These are phyloP conservation scores for Acacia crassicarpa DNA, from an alignment of 306 rosid genomes.

Conservation along the genomic window DNA sequence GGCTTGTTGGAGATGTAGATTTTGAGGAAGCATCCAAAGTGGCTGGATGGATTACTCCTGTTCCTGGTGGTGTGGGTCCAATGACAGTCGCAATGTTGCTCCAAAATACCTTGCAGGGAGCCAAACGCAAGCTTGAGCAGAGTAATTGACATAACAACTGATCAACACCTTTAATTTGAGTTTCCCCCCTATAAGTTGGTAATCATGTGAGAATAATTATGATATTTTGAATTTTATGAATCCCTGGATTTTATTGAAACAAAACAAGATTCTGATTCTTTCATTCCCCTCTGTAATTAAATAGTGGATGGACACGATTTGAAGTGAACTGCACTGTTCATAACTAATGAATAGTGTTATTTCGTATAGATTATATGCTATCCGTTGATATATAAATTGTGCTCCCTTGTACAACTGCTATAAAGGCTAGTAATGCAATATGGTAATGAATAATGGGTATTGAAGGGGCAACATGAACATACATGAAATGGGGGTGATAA, in stretches of 20 bases:
- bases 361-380: too few species aligned
- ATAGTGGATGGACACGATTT: neutral
- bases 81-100: constrained; percentile 93
- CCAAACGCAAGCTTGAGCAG: constrained; percentile 56
- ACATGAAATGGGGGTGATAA: neutral
- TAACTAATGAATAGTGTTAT: neutral
- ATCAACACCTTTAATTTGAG: constrained; percentile 1
- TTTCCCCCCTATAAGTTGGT: neutral
- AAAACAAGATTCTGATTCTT: neutral
- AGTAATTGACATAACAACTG: constrained; percentile 33
- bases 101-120: constrained; percentile 82
- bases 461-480: neutral
- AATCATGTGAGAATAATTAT: constrained; percentile 23
- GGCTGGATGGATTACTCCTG: constrained; percentile 91
- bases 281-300: neutral
- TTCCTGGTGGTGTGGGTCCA: constrained; percentile 96
- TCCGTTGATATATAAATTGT: neutral
- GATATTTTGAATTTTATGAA: constrained; percentile 17
- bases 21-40: constrained; percentile 79
- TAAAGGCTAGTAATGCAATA: neutral
- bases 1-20: constrained; percentile 93
- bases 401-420: too few species aligned
- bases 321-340: neutral
- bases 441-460: neutral
- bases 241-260: neutral